phyloP scores from a whole-genome alignment of 179 eudicot genomes.

The Spergularia azorica region DNA sequence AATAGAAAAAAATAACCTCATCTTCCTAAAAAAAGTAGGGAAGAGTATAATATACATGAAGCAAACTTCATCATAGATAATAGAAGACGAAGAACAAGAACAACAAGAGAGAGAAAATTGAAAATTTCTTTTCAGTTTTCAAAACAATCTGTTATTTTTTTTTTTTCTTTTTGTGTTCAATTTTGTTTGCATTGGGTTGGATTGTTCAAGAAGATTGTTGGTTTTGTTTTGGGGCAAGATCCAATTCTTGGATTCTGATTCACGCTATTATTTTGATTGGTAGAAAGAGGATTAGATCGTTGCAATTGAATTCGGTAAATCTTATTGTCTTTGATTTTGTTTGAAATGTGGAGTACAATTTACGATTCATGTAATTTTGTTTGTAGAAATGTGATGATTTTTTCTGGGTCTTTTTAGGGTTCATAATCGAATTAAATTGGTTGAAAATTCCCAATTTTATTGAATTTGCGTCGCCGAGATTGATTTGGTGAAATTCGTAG shows the following conservation, averaged over 20 bases:
- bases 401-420: background rate
- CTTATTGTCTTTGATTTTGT: background rate
- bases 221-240: no score
- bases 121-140: background rate
- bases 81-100: background rate
- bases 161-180: no score
- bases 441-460: background rate
- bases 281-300: background rate
- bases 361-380: background rate
- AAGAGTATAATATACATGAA: background rate
- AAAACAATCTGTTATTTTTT: background rate
- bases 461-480: background rate
- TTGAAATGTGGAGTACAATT: background rate
- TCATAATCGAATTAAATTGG: background rate
- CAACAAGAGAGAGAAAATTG: background rate
- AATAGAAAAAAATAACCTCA: background rate
- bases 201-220: no score
- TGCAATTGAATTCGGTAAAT: background rate
- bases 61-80: background rate
- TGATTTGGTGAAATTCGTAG: background rate
- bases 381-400: background rate
- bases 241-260: no score
- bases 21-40: background rate
- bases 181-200: no score
- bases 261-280: background rate